phyloP scores from a whole-genome alignment of 1,139 yeast genomes.

The Candida sp. region DNA sequence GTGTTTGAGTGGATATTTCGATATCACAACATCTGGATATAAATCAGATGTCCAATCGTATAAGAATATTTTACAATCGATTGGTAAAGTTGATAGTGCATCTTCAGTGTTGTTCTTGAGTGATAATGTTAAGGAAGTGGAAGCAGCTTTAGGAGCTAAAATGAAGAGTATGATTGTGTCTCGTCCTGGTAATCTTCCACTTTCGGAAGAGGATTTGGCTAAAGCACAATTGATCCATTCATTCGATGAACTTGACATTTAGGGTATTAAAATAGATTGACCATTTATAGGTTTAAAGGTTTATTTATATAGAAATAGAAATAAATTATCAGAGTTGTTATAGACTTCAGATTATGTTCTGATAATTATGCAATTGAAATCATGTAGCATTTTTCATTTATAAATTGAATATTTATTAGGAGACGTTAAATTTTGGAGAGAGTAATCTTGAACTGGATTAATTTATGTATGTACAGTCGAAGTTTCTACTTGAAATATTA shows the following conservation, averaged over 20 bases:
- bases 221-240: slow-evolving; percentile 16
- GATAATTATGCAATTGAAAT: too few species aligned
- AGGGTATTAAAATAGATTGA: neutral
- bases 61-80: slow-evolving; percentile 46
- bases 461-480: too few species aligned
- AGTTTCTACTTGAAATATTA: too few species aligned
- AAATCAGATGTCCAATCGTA: slow-evolving; percentile 63
- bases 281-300: too few species aligned
- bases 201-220: slow-evolving; percentile 28
- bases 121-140: slow-evolving; percentile 66
- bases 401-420: too few species aligned
- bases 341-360: too few species aligned
- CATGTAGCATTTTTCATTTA: too few species aligned
- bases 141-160: slow-evolving; percentile 72
- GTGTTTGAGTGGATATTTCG: slow-evolving; percentile 67
- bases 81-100: slow-evolving; percentile 25
- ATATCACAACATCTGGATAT: slow-evolving; percentile 79
- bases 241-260: slow-evolving; percentile 12
- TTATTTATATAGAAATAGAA: too few species aligned
- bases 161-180: slow-evolving; percentile 56
- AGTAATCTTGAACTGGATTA: too few species aligned
- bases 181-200: slow-evolving; percentile 73
- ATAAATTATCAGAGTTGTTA: too few species aligned
- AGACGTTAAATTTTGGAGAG: too few species aligned
- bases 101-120: slow-evolving; percentile 61